Conservation (phyloP, 164 flowering plant species). For the Magnolia sinica region DNA sequence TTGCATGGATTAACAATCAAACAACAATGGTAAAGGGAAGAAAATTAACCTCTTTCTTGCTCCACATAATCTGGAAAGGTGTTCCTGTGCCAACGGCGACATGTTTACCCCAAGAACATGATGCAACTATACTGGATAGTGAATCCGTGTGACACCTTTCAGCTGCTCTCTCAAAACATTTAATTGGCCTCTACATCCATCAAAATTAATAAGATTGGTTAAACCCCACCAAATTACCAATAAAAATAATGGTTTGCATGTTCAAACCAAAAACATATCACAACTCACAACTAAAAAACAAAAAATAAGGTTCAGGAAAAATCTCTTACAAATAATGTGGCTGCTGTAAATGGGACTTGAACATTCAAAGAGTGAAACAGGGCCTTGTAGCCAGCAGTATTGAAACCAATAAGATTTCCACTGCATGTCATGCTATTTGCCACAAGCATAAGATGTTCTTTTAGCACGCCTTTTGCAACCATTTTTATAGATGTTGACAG, state of each 20-base stretch:
- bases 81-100: constrained; percentile 90
- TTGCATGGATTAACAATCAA: background rate
- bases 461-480: constrained; percentile 85
- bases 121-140: constrained; percentile 74
- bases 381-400: constrained; percentile 76
- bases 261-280: background rate
- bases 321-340: constrained; percentile 75
- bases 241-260: background rate
- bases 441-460: constrained; percentile 77
- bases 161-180: constrained; percentile 91
- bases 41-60: constrained; percentile 51
- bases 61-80: constrained; percentile 72
- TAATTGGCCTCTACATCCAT: constrained; percentile 60
- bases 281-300: background rate
- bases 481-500: constrained; percentile 65
- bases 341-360: constrained; percentile 90
- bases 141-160: constrained; percentile 76
- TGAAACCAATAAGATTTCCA: constrained; percentile 82
- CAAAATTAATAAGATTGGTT: background rate
- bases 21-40: background rate
- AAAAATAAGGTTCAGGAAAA: background rate
- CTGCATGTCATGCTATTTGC: constrained; percentile 86
- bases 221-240: background rate
- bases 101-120: constrained; percentile 95
- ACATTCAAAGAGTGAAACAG: constrained; percentile 58